phyloP scores from a whole-genome alignment of 495 filamentous ascomycete species.

The Aspergillus wentii region DNA sequence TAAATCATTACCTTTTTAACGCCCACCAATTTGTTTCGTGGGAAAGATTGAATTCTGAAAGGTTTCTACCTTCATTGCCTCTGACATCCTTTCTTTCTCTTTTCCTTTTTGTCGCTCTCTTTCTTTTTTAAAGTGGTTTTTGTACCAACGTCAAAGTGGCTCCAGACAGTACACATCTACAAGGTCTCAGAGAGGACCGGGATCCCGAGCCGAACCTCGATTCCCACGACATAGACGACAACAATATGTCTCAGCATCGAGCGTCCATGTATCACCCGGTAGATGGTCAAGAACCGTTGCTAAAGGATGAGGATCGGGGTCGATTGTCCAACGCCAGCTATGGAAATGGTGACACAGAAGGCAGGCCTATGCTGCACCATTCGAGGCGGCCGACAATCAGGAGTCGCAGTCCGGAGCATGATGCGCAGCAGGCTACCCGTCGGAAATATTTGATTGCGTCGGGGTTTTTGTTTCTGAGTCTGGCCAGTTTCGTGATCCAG shows the following conservation, averaged over 20 bases:
- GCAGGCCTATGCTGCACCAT: conserved; percentile 38
- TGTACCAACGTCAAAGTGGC: conserved; percentile 21
- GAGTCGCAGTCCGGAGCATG: conserved; percentile 53
- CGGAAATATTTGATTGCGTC: conserved; percentile 83
- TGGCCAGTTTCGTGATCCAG: conserved; percentile 82
- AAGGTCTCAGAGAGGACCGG: conserved; percentile 7
- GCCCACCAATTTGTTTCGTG: no score
- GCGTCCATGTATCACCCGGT: conserved; percentile 44
- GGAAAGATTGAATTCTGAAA: no score
- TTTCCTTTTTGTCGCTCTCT: no score
- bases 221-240: conserved; percentile 35
- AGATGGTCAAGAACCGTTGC: conserved; percentile 51
- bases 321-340: conserved; percentile 38
- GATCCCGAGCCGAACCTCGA: conserved; percentile 19
- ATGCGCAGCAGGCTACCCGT: conserved; percentile 57
- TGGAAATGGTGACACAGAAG: conserved; percentile 31
- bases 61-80: no score
- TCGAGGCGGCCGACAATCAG: conserved; percentile 54
- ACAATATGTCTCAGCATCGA: conserved; percentile 40
- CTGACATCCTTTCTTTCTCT: no score
- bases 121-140: no score
- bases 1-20: no score
- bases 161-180: conserved; percentile 11
- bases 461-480: conserved; percentile 72
- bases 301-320: conserved; percentile 49